Evolutionary conservation across 345 rosid species (phyloP).

Genomic region (Citrus cavaleriei): DNA sequence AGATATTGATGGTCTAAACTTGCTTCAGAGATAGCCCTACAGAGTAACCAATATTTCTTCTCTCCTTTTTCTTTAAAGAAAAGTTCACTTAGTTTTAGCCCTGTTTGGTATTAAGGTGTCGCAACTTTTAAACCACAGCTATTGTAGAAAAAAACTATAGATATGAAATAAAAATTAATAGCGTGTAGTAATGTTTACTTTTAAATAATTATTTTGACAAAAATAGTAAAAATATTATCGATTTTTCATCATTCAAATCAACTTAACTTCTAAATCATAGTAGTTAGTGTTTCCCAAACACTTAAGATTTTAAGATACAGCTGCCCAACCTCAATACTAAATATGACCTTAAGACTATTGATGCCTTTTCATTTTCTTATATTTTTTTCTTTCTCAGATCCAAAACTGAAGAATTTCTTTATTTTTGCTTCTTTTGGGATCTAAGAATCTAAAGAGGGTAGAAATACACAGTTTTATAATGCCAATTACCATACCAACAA

Average conservation of each 20-base stretch:
- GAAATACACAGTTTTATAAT: neutral
- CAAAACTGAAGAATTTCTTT: neutral
- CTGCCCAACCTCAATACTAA: too few species aligned
- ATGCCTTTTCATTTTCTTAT: neutral
- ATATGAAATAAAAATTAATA: too few species aligned
- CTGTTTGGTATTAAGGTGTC: too few species aligned
- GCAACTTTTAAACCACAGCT: too few species aligned
- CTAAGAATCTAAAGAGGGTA: neutral
- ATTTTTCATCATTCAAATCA: too few species aligned
- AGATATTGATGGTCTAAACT: neutral
- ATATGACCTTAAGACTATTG: neutral
- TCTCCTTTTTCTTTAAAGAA: neutral
- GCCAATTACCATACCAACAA: slow-evolving; percentile 47
- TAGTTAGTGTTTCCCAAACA: too few species aligned
- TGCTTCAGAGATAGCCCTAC: neutral
- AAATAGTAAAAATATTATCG: too few species aligned
- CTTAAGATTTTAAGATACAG: too few species aligned
- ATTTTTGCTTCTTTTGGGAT: neutral
- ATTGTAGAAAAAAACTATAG: too few species aligned
- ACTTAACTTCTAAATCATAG: too few species aligned
- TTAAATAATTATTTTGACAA: too few species aligned
- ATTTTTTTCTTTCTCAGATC: neutral
- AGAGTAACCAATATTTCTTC: neutral
- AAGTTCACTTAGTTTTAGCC: neutral
- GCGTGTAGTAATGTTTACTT: too few species aligned